Conservation (phyloP, 1,284 basidiomycete species). For the Trametes versicolor region DNA sequence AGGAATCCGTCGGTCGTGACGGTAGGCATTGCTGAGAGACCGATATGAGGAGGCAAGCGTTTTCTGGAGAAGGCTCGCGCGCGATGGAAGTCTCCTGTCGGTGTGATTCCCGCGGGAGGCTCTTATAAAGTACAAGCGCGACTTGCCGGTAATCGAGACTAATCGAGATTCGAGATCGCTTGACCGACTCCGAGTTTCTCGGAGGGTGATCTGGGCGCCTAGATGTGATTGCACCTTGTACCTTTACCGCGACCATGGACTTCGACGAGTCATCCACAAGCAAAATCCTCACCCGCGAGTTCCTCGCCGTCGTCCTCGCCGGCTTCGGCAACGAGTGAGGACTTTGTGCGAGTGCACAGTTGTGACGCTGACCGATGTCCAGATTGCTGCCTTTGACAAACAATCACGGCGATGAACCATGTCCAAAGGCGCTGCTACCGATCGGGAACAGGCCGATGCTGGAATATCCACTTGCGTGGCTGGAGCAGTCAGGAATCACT, state of each 20-base stretch:
- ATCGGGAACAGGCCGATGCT: slow-evolving; percentile 90
- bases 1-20: too few species aligned
- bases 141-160: too few species aligned
- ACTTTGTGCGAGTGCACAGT: not conserved
- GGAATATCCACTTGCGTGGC: slow-evolving; percentile 86
- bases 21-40: too few species aligned
- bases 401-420: slow-evolving; percentile 77
- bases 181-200: not conserved
- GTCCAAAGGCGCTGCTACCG: slow-evolving; percentile 87
- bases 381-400: slow-evolving; percentile 80
- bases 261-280: slow-evolving; percentile 61
- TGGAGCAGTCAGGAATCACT: slow-evolving; percentile 87
- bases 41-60: too few species aligned
- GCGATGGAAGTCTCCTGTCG: too few species aligned
- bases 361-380: slow-evolving; percentile 30
- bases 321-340: slow-evolving; percentile 87
- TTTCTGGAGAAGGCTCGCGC: too few species aligned
- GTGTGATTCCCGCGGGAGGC: too few species aligned
- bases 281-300: slow-evolving; percentile 70
- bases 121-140: too few species aligned
- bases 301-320: slow-evolving; percentile 85
- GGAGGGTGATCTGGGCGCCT: slow-evolving; percentile 10
- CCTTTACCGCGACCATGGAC: slow-evolving; percentile 59
- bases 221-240: slow-evolving; percentile 30
- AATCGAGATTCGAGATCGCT: not conserved